These are phyloP conservation scores for Boletus tomentosulus DNA, from an alignment of 768 basidiomycete genomes.

Conservation along the genomic window DNA sequence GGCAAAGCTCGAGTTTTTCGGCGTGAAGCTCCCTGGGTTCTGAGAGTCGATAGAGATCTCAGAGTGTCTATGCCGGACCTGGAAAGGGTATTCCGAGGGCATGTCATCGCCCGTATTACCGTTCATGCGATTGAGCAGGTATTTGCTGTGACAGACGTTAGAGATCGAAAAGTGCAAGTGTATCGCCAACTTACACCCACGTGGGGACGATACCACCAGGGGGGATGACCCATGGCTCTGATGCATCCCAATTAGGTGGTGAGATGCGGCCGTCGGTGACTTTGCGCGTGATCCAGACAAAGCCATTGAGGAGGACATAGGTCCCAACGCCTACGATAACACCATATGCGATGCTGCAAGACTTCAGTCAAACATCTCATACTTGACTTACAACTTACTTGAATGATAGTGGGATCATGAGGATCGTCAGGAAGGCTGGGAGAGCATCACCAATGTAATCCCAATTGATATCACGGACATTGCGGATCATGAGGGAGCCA, in stretches of 20 bases:
- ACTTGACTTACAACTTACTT: slow-evolving; percentile 45
- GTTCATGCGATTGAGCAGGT: slow-evolving; percentile 17
- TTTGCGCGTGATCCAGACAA: slow-evolving; percentile 55
- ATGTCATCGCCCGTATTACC: not conserved
- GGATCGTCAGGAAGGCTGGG: slow-evolving; percentile 78
- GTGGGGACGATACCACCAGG: slow-evolving; percentile 63
- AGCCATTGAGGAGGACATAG: slow-evolving; percentile 70
- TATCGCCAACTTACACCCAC: slow-evolving; percentile 53
- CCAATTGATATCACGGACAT: slow-evolving; percentile 87
- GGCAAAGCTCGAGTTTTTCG: slow-evolving; percentile 23
- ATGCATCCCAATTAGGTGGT: slow-evolving; percentile 58
- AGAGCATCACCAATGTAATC: slow-evolving; percentile 83
- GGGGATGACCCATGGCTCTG: slow-evolving; percentile 70
- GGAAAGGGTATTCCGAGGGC: slow-evolving; percentile 27
- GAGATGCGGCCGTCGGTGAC: slow-evolving; percentile 53
- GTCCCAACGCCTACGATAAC: slow-evolving; percentile 76
- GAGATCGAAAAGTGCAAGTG: not conserved
- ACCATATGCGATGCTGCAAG: slow-evolving; percentile 76
- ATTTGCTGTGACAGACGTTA: slow-evolving; percentile 20
- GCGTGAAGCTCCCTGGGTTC: slow-evolving; percentile 23
- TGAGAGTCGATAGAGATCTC: slow-evolving; percentile 32
- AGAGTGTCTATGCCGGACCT: slow-evolving; percentile 31
- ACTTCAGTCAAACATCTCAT: not conserved
- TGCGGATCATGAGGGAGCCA: slow-evolving; percentile 86
- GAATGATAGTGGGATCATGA: slow-evolving; percentile 75